Evolutionary conservation across 176 grass and related monocot species (phyloP), one percentile per base, ranked within the genome.

Genomic region (Tillandsia leiboldiana): DNA sequence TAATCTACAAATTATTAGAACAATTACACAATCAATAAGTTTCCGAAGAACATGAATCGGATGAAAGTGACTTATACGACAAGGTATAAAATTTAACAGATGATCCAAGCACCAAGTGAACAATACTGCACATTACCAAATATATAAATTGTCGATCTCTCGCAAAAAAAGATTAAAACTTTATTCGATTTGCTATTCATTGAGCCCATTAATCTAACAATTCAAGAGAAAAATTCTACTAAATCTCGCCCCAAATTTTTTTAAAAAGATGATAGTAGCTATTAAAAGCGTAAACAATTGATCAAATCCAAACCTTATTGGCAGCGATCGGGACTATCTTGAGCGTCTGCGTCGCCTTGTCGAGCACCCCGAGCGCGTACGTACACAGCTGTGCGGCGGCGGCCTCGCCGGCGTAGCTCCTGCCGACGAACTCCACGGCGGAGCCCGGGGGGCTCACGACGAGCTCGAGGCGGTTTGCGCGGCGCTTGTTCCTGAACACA

Each of bases 331-430:
- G 94, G 2, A 86, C 82, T 42, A 99, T 73, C 73, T 83, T 90
- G 54, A 99, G 89, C 23, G 82, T 93, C 50, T 88, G 83, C 0
- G 89, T 75, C 50, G 86, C 82, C 80, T 90, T 99, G 24, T 93
- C 87, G 11, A 99, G 77, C 33, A 99, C 84, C 17, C 94, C 94
- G 8, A 99, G 73, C 26, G 84, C 89, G 53, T 93, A 93, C 12
- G 56, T 84, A 47, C 86, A 93, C 48, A 88, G 70, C 82, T 87
- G 94, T 27, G 84, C 65, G 50, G 49, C 10, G 0, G 80, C 84
- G 0, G 87, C 89, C 82, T 99, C 94, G 27, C 94, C 94, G 0
- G 71, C 67, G 42, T 93, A 99, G 77, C 89, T 93, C 59, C 29
- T 79, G 50, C 86, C 89, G 22, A 97, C 84, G 71, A 97, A 97